phyloP scores from a whole-genome alignment of 2,329 filamentous ascomycete genomes.

The Botrytis paeoniae region DNA sequence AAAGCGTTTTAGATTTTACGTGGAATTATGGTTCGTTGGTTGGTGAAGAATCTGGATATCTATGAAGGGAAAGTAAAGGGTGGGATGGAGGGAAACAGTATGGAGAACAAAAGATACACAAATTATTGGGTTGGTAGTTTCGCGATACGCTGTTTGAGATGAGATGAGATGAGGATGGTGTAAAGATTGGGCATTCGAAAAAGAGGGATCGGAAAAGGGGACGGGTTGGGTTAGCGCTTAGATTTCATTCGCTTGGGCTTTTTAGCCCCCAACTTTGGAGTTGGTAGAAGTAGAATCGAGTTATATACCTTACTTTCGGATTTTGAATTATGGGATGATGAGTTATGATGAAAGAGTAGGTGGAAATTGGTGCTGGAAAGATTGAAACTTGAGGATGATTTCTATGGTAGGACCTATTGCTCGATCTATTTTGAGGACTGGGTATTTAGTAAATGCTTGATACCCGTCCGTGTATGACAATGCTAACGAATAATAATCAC shows the following conservation, averaged over 20 bases:
- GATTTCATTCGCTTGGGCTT: background rate
- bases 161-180: background rate
- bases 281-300: background rate
- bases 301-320: background rate
- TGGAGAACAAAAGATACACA: background rate
- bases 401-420: background rate
- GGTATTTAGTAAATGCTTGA: background rate
- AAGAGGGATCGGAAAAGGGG: background rate
- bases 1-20: background rate
- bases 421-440: background rate
- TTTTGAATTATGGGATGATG: background rate
- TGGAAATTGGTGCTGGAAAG: background rate
- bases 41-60: background rate
- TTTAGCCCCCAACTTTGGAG: background rate
- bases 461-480: background rate
- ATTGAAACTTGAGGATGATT: background rate
- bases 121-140: background rate
- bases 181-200: background rate
- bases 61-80: background rate
- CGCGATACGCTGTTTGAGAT: slow-evolving; percentile 3
- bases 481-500: slow-evolving; percentile 1
- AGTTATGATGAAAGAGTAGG: background rate
- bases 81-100: background rate
- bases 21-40: background rate
- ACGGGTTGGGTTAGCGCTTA: background rate